Evolutionary conservation across 208 protist species (phyloP), one percentile per base, ranked within the genome.

Genomic region (Phytomonas sp.): DNA sequence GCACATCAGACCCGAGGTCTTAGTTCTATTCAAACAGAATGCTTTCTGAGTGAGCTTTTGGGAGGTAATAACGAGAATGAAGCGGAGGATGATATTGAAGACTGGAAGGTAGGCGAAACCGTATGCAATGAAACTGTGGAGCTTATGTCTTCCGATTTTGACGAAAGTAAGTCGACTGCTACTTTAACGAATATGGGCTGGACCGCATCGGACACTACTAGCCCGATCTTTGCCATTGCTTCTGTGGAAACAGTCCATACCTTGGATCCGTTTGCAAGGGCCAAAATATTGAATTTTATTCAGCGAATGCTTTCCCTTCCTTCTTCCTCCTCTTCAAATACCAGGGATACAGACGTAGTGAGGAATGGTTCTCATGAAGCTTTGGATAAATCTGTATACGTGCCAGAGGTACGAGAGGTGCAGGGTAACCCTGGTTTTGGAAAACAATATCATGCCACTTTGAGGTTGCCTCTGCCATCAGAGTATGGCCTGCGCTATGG

Each of bases 241-340:
- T 52, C 75, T n/a, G 71, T 81, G 63, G 75, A 86, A 66, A 77
- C 65, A 26, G 80, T 94, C 33, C 65, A 81, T 11, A 60, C 62
- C 0, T 32, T 94, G 12, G 85, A 94, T 62, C 29, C 86, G 4
- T 94, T 90, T 71, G 84, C 89, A 14, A 76, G 79, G 23, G 89
- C 89, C 0, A 87, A 88, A 61, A 81, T 94, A 65, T 66, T 72
- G 10, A 94, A 94, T 65, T 94, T 89, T 66, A 63, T 87, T 26
- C 70, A 80, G 23, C 72, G 72, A 2, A 65, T 68, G 16, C 8
- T 56, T 65, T 65, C 61, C 23, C 37, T 45, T 19, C 23, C 45
- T 56, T 56, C 16, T 19, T 4, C 45, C 45, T 26, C 45, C 45
- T 56, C 45, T 56, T 56, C 19, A 6, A 56, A 56, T 56, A 23